phyloP scores from a whole-genome alignment of 2,329 filamentous ascomycete species.

The Penicillium nordicum region DNA sequence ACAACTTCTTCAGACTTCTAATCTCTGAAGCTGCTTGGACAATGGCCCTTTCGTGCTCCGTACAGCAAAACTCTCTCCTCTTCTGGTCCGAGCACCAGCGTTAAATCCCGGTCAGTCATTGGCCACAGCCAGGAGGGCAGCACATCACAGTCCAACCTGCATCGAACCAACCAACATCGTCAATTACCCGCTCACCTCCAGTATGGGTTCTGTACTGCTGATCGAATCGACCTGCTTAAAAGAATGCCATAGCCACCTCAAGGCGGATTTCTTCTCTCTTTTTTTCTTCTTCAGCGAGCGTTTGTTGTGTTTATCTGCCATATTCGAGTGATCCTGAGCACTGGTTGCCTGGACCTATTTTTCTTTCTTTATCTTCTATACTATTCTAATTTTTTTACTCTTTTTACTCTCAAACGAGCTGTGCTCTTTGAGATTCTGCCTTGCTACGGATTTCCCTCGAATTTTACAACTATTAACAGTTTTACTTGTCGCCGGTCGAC shows the following conservation, averaged over 20 bases:
- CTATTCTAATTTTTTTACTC: conserved; percentile 30
- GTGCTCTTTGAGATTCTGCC: conserved; percentile 23
- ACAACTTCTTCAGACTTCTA: background rate
- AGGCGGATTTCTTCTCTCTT: conserved; percentile 29
- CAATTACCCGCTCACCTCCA: conserved; percentile 10
- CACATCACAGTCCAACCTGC: conserved; percentile 5
- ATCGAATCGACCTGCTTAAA: conserved; percentile 24
- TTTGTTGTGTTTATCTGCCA: conserved; percentile 40
- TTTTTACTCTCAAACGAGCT: conserved; percentile 15
- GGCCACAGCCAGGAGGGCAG: background rate
- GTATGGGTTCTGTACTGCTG: conserved; percentile 10
- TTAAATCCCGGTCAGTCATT: background rate
- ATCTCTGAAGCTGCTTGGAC: background rate
- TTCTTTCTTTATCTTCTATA: conserved; percentile 41
- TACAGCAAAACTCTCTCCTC: conserved; percentile 2
- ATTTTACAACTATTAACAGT: conserved; percentile 24
- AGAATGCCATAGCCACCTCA: conserved; percentile 19
- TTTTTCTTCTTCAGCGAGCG: conserved; percentile 62
- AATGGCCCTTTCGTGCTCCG: background rate
- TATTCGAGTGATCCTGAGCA: conserved; percentile 46
- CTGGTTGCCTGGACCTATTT: conserved; percentile 49
- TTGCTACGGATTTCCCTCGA: conserved; percentile 25
- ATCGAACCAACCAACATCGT: conserved; percentile 8
- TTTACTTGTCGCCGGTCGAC: conserved; percentile 36
- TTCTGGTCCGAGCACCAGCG: conserved; percentile 3